Evolutionary conservation across 805 yeast species (phyloP), one percentile per base, ranked within the genome.

Genomic region (Candida caryicola): DNA sequence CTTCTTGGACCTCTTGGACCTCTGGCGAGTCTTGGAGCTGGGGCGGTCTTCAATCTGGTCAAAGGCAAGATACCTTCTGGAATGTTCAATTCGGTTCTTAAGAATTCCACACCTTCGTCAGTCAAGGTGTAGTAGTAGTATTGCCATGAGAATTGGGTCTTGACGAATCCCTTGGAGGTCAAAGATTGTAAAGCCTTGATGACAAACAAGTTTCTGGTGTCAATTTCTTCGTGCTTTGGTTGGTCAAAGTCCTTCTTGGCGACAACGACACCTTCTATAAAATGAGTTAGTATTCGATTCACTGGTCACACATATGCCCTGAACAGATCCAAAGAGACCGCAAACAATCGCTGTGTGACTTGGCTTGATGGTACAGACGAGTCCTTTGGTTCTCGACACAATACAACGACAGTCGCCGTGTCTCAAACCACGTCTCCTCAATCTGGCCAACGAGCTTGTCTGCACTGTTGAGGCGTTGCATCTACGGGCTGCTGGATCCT

Each of bases 71-170:
- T 85, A 77, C 89, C 95, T 75, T 86, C 95, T 77, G 99, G 99
- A 65, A 93, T 82, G 84, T 90, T 89, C 74, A 93, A 85, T 87
- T 89, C 93, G 71, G 87, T 89, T 79, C 97, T 86, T 69, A 93
- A 85, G 85, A 79, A 93, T 70, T 89, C 96, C 56, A 93, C 91
- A 84, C 99, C 99, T 77, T 87, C 96, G 71, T 93, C 98, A 71
- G 98, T 93, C 71, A 93, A 85, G 81, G 99, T 88, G 95, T 93
- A 93, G 95, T 93, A 93, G 81, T 93, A 93, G 83, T 88, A 88
- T 83, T 90, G 97, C 99, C 99, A 93, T 67, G 98, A 91, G 85
- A 91, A 93, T 79, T 89, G 98, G 64, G 99, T 93, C 87, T 91
- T 89, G 76, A 93, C 98, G 84, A 67, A 93, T 73, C 99, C 99